Evolutionary conservation across 805 yeast genomes (phyloP).

Genomic region (Nematodospora valgi): DNA sequence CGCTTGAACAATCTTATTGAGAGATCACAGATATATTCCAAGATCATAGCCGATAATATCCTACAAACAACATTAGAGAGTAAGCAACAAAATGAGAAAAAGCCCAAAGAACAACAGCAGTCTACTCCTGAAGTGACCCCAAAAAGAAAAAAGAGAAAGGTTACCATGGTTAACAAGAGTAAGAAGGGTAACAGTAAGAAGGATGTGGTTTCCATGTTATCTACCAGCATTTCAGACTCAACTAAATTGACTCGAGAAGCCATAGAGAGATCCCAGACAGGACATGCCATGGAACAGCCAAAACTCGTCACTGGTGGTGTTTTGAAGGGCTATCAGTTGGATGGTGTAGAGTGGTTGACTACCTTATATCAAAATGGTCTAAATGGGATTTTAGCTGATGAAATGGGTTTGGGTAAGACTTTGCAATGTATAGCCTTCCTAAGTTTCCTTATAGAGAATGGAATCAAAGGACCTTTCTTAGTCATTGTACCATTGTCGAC

Average conservation of each 20-base stretch:
- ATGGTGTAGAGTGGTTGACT: slow-evolving; percentile 87
- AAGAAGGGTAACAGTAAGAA: slow-evolving; percentile 9
- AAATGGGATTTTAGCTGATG: slow-evolving; percentile 94
- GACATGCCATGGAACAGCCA: slow-evolving; percentile 21
- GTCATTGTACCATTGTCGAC: slow-evolving; percentile 84
- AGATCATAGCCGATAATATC: slow-evolving; percentile 79
- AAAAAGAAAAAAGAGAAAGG: slow-evolving; percentile 17
- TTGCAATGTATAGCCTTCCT: slow-evolving; percentile 80
- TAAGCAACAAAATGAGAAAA: slow-evolving; percentile 5
- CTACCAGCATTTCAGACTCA: slow-evolving; percentile 15
- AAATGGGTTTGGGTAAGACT: slow-evolving; percentile 97
- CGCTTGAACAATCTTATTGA: slow-evolving; percentile 75
- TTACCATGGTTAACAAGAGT: slow-evolving; percentile 11
- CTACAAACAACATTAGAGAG: slow-evolving; percentile 39
- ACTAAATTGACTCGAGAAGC: slow-evolving; percentile 19
- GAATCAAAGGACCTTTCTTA: slow-evolving; percentile 72
- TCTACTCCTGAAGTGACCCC: slow-evolving; percentile 17
- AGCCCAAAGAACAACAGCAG: background rate
- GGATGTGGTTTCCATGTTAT: slow-evolving; percentile 17
- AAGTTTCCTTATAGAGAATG: slow-evolving; percentile 73
- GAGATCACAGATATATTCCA: slow-evolving; percentile 82
- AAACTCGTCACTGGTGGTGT: slow-evolving; percentile 41
- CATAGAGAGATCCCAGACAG: slow-evolving; percentile 22
- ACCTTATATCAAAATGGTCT: slow-evolving; percentile 90
- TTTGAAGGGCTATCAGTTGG: slow-evolving; percentile 81